Base-by-base conservation (phyloP, 139 green algal species). In the Pseudopediastrum boryanum region DNA sequence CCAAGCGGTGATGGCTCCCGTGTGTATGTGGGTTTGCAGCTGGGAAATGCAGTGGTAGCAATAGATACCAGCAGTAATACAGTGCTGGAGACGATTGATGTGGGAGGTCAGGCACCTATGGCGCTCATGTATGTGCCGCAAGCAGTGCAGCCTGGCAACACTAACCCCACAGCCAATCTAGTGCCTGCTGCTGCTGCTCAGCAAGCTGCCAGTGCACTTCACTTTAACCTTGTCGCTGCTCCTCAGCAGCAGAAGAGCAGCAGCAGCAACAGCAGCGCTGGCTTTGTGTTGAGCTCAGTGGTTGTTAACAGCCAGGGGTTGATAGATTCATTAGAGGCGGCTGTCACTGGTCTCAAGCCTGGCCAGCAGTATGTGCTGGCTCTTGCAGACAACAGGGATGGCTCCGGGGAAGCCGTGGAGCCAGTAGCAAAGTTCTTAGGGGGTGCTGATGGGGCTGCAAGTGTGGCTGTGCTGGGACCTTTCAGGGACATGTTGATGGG, bases 11-110 rank as follows among this genome's bases (percentile, higher is more conserved):
- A 75, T 29, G 42, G 42, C 66, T 41, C 21, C 42, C 41, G 66
- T n/a, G 29, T 75, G 41, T 75, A 75, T n/a, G 66, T 75, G 7
- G 66, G 41, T 38, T 29, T 75, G 66, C 66, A 75, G 66, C 21
- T 56, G 9, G 19, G 42, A n/a, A 75, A 75, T 59, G 42, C 66
- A 13, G 42, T 75, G 5, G 66, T 44, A 31, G 66, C 42, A 3
- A 75, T 75, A 43, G 66, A 75, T 29, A 75, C 66, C 23, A 19
- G n/a, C n/a, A 75, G 23, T 2, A 75, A 75, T 44, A 33, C 13
- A n/a, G 25, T 75, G 41, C 12, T 59, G 13, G 13, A 21, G 9
- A 75, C 66, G 8, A 36, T 75, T n/a, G n/a, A 39, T n/a, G 38
- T 59, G 2, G 66, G 66, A 4, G 66, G 13, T 9, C 66, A 75